Conservation (phyloP, 768 basidiomycete species). For the Phylloporus sp. region DNA sequence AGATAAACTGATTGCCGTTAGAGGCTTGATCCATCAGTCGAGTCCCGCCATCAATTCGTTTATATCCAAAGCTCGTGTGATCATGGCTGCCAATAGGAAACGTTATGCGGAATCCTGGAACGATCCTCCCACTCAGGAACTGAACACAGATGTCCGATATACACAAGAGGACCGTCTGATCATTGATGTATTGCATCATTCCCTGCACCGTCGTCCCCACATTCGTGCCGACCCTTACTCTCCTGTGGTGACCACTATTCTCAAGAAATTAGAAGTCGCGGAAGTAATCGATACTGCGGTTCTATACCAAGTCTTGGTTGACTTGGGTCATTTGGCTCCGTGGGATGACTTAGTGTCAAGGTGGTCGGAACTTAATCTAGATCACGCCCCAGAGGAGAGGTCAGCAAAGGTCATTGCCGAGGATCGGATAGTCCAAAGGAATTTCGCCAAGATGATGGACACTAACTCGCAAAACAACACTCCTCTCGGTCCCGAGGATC, state of each 20-base stretch:
- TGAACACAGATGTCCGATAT: conserved; percentile 37
- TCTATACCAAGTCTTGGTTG: conserved; percentile 51
- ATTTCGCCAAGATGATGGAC: conserved; percentile 10
- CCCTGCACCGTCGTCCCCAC: conserved; percentile 44
- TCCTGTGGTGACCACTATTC: conserved; percentile 47
- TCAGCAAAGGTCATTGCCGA: conserved; percentile 33
- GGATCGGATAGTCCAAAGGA: conserved; percentile 21
- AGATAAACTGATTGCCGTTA: conserved; percentile 45
- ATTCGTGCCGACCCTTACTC: conserved; percentile 64
- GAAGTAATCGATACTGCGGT: conserved; percentile 22
- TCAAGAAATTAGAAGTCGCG: conserved; percentile 52
- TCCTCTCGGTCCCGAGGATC: conserved; percentile 58
- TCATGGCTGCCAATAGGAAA: conserved; percentile 37
- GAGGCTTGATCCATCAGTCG: conserved; percentile 41
- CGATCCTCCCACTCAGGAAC: conserved; percentile 27
- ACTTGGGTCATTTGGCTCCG: conserved; percentile 71
- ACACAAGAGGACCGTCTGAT: conserved; percentile 52
- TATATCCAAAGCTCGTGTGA: conserved; percentile 41
- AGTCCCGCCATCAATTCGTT: conserved; percentile 47
- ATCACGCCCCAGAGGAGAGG: conserved; percentile 22
- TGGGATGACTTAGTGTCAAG: conserved; percentile 70
- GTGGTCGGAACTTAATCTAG: conserved; percentile 32
- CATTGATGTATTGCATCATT: conserved; percentile 53
- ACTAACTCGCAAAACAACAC: conserved; percentile 13
- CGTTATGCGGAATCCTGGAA: conserved; percentile 29